Percentiles rank a stretch among this genome's conserved stretches.
Conservation (phyloP, 768 basidiomycete genomes). For the Symmetrospora coprosmae region DNA sequence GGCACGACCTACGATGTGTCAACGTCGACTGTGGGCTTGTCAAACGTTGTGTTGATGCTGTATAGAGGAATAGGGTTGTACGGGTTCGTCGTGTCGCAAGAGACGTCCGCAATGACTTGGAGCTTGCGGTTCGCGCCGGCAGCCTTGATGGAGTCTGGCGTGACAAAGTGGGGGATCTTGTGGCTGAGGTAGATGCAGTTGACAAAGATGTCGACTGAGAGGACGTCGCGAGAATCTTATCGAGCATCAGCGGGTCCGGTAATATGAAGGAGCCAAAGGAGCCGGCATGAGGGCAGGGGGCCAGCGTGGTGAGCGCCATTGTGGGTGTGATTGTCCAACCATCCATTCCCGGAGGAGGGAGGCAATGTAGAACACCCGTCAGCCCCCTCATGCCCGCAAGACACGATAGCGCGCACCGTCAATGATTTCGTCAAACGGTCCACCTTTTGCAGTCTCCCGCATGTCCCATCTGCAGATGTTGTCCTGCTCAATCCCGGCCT, state of each 20-base stretch:
- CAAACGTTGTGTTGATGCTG: conserved; percentile 83
- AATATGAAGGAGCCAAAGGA: neutral
- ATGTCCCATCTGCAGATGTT: conserved; percentile 97
- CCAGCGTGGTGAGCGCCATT: neutral
- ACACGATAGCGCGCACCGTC: conserved; percentile 42
- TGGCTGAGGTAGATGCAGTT: conserved; percentile 97
- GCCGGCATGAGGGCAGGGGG: neutral
- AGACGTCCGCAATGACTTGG: conserved; percentile 83
- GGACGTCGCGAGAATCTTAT: neutral
- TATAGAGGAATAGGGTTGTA: conserved; percentile 97
- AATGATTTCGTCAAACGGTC: conserved; percentile 86
- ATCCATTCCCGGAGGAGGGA: no score
- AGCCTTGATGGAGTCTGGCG: conserved; percentile 52
- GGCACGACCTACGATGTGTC: conserved; percentile 52
- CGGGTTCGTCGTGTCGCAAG: conserved; percentile 97
- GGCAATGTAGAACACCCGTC: no score
- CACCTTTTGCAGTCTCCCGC: conserved; percentile 89
- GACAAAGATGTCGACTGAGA: conserved; percentile 78
- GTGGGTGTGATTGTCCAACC: neutral
- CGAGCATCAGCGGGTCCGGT: neutral
- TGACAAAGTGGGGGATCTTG: conserved; percentile 68
- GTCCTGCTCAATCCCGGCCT: conserved; percentile 82
- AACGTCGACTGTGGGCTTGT: conserved; percentile 76
- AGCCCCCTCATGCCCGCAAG: neutral
- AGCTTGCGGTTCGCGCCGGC: conserved; percentile 58